These are phyloP conservation scores for Reutealis trisperma DNA, from an alignment of 345 rosid species.

Conservation along the genomic window DNA sequence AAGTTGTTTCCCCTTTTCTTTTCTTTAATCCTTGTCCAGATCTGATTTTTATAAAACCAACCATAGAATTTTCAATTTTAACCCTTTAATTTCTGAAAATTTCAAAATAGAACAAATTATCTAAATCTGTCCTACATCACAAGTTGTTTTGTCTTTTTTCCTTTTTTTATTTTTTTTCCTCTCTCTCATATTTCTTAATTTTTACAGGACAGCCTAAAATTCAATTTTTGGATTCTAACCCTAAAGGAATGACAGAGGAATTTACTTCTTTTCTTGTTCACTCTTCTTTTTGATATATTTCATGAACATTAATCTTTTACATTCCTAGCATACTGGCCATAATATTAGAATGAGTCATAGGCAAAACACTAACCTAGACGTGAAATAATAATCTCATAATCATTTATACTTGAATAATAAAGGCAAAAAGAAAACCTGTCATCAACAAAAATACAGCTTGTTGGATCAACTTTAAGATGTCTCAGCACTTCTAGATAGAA, in stretches of 20 bases:
- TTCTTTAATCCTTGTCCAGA: no score
- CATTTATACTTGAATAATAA: neutral
- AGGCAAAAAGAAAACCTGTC: constrained; percentile 56
- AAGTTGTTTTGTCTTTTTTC: neutral
- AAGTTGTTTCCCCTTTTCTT: no score
- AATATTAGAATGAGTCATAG: neutral
- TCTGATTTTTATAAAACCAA: no score
- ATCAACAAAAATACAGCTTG: constrained; percentile 72
- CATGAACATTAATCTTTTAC: neutral
- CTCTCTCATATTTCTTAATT: no score
- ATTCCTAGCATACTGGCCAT: neutral
- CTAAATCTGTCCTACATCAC: no score
- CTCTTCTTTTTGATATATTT: neutral
- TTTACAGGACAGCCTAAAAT: no score
- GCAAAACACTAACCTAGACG: neutral
- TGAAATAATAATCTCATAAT: neutral
- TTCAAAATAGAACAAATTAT: no score
- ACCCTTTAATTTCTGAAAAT: no score
- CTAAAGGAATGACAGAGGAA: no score
- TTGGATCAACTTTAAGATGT: constrained; percentile 72
- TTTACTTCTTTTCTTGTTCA: neutral
- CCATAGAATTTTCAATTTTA: no score
- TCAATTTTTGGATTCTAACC: no score
- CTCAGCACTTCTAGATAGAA: constrained; percentile 57
- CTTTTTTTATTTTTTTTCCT: neutral